phyloP scores from a whole-genome alignment of 257 asterid species.

The Salvia miltiorrhiza region DNA sequence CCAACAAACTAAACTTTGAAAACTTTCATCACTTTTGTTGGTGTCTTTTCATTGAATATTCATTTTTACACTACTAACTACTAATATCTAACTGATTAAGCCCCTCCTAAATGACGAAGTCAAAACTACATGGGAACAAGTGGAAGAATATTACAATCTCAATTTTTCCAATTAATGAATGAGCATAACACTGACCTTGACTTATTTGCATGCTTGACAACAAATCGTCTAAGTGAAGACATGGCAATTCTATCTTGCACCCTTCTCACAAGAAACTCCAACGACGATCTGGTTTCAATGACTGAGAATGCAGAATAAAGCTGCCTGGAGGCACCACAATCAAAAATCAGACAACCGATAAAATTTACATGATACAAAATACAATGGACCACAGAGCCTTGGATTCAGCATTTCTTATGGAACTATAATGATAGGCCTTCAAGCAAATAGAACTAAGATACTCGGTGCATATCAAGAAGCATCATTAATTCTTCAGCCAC shows the following conservation, averaged over 20 bases:
- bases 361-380: neutral
- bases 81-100: neutral
- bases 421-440: neutral
- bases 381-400: neutral
- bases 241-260: slow-evolving; percentile 75
- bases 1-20: too few relatives aligned
- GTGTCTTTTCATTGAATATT: neutral
- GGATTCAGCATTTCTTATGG: neutral
- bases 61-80: neutral
- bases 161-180: neutral
- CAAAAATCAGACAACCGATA: slow-evolving; percentile 3
- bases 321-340: slow-evolving; percentile 43
- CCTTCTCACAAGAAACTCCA: slow-evolving; percentile 78
- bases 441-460: neutral
- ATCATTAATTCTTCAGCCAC: neutral
- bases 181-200: slow-evolving; percentile 54
- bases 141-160: neutral
- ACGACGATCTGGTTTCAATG: slow-evolving; percentile 42
- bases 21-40: neutral
- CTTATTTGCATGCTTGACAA: slow-evolving; percentile 57
- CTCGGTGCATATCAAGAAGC: neutral
- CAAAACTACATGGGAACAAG: neutral
- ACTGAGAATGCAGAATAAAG: slow-evolving; percentile 36
- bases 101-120: neutral
- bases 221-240: slow-evolving; percentile 59